Percentiles rank a stretch among this genome's conserved stretches.
phyloP scores from a whole-genome alignment of 1,139 yeast species.

The Nematodospora anomalae region DNA sequence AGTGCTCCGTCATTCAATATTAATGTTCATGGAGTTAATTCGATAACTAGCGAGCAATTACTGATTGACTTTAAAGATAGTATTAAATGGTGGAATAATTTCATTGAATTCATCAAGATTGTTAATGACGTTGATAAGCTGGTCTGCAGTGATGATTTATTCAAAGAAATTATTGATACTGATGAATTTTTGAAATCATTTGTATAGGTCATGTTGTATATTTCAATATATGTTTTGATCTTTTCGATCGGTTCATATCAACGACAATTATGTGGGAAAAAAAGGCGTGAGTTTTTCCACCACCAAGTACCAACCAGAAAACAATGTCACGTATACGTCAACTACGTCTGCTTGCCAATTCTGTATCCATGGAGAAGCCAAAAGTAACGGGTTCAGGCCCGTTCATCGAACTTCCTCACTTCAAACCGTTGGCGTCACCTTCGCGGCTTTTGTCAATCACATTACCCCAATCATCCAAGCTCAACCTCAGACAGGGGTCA shows the following conservation, averaged over 20 bases:
- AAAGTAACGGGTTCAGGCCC: constrained; percentile 39
- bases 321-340: neutral
- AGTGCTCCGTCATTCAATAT: constrained; percentile 41
- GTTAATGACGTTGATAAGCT: constrained; percentile 36
- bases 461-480: constrained; percentile 34
- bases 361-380: constrained; percentile 12
- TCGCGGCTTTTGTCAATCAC: constrained; percentile 33
- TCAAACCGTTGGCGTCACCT: constrained; percentile 33
- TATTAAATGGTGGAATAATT: constrained; percentile 40
- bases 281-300: too few species aligned
- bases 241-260: too few species aligned
- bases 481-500: constrained; percentile 31
- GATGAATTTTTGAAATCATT: constrained; percentile 42
- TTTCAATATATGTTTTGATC: too few species aligned
- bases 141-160: constrained; percentile 34
- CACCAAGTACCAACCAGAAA: neutral
- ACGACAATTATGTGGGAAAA: too few species aligned
- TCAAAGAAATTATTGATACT: constrained; percentile 37
- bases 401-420: constrained; percentile 37
- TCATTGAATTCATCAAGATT: constrained; percentile 39
- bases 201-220: constrained; percentile 12
- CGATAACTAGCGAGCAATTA: constrained; percentile 38
- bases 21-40: constrained; percentile 44
- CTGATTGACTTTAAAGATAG: constrained; percentile 42
- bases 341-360: neutral